A percentile compares a stretch with the other conserved stretches of the same genome.
These are phyloP conservation scores for Lecanicillium sp. DNA, from an alignment of 2,329 filamentous ascomycete species.

Conservation along the genomic window DNA sequence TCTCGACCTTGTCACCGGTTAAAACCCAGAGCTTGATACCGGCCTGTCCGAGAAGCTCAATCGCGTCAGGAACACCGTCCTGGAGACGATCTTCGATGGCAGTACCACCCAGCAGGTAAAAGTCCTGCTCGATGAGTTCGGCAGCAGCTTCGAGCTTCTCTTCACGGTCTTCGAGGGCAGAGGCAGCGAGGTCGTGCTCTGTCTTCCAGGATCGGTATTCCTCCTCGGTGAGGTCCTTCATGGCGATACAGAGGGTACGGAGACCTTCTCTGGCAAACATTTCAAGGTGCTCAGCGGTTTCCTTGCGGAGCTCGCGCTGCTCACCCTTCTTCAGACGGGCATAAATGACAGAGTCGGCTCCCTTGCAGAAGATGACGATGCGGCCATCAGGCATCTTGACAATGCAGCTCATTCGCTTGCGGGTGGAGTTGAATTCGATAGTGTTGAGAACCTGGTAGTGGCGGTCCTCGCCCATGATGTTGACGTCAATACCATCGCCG, in stretches of 20 bases:
- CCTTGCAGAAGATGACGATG: conserved; percentile 93
- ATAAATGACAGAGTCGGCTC: conserved; percentile 95
- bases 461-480: conserved; percentile 78
- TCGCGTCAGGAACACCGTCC: conserved; percentile 94
- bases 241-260: conserved; percentile 88
- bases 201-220: conserved; percentile 82
- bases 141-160: conserved; percentile 88
- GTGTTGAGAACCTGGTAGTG: conserved; percentile 87
- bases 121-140: conserved; percentile 83
- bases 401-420: conserved; percentile 97
- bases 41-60: conserved; percentile 80
- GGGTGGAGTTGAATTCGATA: conserved; percentile 92
- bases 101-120: conserved; percentile 84
- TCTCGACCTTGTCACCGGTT: conserved; percentile 98
- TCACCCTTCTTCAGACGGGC: conserved; percentile 79
- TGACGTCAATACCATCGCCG: conserved; percentile 75
- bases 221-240: conserved; percentile 70
- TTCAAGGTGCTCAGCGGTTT: conserved; percentile 89
- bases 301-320: conserved; percentile 74
- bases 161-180: conserved; percentile 78
- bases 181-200: conserved; percentile 80
- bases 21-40: conserved; percentile 99
- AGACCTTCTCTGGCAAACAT: conserved; percentile 95
- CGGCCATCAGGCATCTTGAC: conserved; percentile 86
- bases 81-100: conserved; percentile 96